Conservation (phyloP, 1,284 basidiomycete species). For the Stygiomarasmius scandens region DNA sequence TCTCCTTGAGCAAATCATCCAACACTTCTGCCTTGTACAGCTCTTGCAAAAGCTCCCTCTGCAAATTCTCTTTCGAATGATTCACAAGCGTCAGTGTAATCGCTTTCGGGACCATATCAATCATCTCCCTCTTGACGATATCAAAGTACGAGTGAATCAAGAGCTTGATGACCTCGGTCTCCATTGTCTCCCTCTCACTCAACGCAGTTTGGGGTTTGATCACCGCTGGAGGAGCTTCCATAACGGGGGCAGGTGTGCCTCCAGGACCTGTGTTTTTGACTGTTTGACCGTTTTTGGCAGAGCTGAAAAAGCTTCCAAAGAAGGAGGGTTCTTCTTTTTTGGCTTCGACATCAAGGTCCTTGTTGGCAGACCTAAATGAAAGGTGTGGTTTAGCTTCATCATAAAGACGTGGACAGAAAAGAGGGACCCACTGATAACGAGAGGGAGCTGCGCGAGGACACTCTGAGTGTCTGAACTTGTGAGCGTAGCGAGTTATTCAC, state of each 20-base stretch:
- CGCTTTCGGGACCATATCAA: constrained; percentile 99
- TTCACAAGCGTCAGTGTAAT: constrained; percentile 94
- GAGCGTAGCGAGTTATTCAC: constrained; percentile 22
- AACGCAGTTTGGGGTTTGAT: constrained; percentile 93
- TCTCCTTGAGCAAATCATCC: constrained; percentile 92
- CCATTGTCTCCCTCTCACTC: constrained; percentile 95
- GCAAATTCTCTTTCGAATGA: constrained; percentile 90
- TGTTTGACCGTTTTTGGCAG: constrained; percentile 49
- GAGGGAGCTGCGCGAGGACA: too few species aligned
- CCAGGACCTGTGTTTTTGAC: constrained; percentile 76
- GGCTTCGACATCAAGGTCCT: constrained; percentile 88
- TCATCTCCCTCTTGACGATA: constrained; percentile 98
- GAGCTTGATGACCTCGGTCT: constrained; percentile 98
- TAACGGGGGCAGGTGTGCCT: constrained; percentile 53
- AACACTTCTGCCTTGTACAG: constrained; percentile 91
- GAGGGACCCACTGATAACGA: background rate
- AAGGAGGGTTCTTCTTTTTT: constrained; percentile 92
- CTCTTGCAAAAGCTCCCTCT: constrained; percentile 87
- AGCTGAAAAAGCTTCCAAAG: constrained; percentile 93
- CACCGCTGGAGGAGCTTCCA: constrained; percentile 90
- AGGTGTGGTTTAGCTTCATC: too few species aligned
- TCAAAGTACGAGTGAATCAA: constrained; percentile 95
- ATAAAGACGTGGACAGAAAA: too few species aligned
- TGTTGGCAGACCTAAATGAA: too few species aligned
- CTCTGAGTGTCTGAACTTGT: too few species aligned